Base-by-base conservation (phyloP, 1,284 basidiomycete genomes). In the Ceratobasidium sp. region DNA sequence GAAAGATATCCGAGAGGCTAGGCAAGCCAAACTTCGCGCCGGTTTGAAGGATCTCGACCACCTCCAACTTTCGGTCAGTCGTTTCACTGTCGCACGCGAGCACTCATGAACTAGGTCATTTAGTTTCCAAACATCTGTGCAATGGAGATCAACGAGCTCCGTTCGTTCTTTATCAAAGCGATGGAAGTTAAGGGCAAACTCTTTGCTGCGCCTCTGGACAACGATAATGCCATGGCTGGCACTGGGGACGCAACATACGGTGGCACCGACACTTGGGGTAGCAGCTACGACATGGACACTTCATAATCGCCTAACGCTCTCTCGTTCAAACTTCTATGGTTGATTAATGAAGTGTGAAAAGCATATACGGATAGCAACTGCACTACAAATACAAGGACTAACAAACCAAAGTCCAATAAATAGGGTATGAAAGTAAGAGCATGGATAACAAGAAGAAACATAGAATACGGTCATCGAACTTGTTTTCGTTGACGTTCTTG, bases 1-100 rank as follows among this genome's bases (percentile, higher is more conserved):
- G 51, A 97, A 99, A 82, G 96, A 98, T 81, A 87, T 99, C 44
- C 92, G 96, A 19, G 97, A 99, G 84, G 94, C 94, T 19, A 88
- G 97, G 56, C 97, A 99, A 82, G 92, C 95, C 33, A 99, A 99
- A 82, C 92, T 94, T 83, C 85, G 96, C 75, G 89, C 92, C 57
- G 96, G 96, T 86, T 85, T 99, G 7, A 84, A 86, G 73, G 87
- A 88, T 76, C 84, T 95, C 27, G 90, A 91, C 83, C 89, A 90
- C 81, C 91, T 88, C 78, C 92, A 93, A 81, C 87, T 98, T 24
- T 91, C 91, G 83, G 96, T 96, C 82, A 45, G 87, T 80, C 50
- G 44, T 29, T 63, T 56, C 22, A 51, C 9, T 24, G 19, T 29
- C 57, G n/a, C 36, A 7, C 22, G 57, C 19, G 14, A 24, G 9